Evolutionary conservation across 495 filamentous ascomycete species (phyloP).

Genomic region (Baudoinia panamericana): DNA sequence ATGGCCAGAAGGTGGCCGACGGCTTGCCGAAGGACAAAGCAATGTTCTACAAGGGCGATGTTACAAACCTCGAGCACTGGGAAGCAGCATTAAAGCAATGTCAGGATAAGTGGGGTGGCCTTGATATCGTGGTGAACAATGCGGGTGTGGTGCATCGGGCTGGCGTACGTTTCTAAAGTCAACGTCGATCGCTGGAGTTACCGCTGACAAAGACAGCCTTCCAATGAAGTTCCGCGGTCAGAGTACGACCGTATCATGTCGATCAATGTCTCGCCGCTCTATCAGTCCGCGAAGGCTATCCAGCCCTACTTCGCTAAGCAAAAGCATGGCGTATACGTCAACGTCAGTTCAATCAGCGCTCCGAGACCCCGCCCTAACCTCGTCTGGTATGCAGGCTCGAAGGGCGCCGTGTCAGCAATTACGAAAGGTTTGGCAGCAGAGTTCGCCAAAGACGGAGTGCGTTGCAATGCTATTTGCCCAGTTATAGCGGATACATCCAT

Average conservation of each 20-base stretch:
- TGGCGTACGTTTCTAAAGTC: constrained; percentile 6
- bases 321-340: constrained; percentile 18
- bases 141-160: constrained; percentile 14
- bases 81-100: constrained; percentile 4
- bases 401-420: constrained; percentile 23
- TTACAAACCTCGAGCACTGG: constrained; percentile 15
- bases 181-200: background rate
- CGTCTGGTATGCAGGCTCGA: constrained; percentile 24
- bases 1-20: constrained; percentile 7
- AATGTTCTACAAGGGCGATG: constrained; percentile 11
- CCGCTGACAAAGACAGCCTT: no score
- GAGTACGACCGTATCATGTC: constrained; percentile 18
- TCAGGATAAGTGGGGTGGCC: constrained; percentile 5
- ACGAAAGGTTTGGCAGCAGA: constrained; percentile 24
- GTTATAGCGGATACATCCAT: constrained; percentile 36
- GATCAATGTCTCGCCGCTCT: constrained; percentile 15
- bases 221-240: constrained; percentile 1
- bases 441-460: constrained; percentile 15
- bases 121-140: constrained; percentile 24
- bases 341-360: constrained; percentile 24
- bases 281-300: constrained; percentile 9
- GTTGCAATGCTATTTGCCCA: constrained; percentile 21
- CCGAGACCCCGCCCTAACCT: constrained; percentile 21
- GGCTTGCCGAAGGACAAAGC: constrained; percentile 2
- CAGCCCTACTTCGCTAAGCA: constrained; percentile 11